A percentile compares a stretch with the other conserved stretches of the same genome.
phyloP scores from a whole-genome alignment of 768 basidiomycete species.

The Naganishia vishniacii region DNA sequence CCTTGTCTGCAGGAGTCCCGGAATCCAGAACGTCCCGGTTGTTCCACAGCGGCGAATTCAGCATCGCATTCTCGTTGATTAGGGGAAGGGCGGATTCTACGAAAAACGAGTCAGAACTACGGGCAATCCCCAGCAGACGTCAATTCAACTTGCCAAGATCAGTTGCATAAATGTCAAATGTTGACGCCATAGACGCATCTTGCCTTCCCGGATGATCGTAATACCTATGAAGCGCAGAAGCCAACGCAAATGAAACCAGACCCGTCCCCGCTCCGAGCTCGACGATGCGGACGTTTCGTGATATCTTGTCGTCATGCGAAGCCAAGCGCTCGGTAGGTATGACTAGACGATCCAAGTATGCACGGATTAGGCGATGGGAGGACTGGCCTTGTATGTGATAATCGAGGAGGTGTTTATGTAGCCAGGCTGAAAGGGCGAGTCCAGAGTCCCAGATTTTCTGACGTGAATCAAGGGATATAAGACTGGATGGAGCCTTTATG shows the following conservation, averaged over 20 bases:
- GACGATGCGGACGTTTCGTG: constrained; percentile 49
- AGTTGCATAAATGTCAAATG: constrained; percentile 25
- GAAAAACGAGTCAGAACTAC: not conserved
- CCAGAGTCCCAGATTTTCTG: constrained; percentile 98
- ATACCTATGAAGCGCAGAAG: constrained; percentile 47
- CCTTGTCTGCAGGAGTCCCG: not conserved
- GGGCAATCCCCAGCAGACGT: no score
- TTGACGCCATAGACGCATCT: constrained; percentile 70
- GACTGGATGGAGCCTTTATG: not conserved
- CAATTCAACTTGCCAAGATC: not conserved
- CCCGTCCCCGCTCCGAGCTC: constrained; percentile 83
- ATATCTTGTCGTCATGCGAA: not conserved
- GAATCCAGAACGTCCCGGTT: no score
- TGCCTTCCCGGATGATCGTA: constrained; percentile 1
- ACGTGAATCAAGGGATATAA: not conserved
- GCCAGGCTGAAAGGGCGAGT: constrained; percentile 74
- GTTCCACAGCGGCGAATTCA: constrained; percentile 47
- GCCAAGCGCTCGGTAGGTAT: not conserved
- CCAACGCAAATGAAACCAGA: constrained; percentile 65
- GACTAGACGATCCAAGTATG: not conserved
- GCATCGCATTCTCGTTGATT: constrained; percentile 63
- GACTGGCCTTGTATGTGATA: not conserved
- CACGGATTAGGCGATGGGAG: not conserved
- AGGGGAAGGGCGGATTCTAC: constrained; percentile 75
- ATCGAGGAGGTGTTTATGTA: constrained; percentile 44